A percentile compares a stretch with the other conserved stretches of the same genome.
Conservation (phyloP, 331 rosid genomes). For the Prunus yedoensis region DNA sequence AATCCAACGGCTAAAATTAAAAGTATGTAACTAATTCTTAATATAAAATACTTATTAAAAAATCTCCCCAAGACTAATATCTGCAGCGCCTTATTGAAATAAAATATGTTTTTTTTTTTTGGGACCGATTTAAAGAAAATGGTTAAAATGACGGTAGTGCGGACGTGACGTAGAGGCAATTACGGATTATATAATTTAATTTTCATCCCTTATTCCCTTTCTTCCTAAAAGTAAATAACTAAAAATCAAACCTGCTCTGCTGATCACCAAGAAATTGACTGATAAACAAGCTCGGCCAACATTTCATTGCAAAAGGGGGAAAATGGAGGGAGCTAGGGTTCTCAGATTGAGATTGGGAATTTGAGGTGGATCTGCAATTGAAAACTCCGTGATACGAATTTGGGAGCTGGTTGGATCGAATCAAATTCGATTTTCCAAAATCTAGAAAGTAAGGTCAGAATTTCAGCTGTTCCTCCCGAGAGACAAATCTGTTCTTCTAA, state of each 20-base stretch:
- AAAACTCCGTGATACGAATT: not conserved
- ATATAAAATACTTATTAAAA: no score
- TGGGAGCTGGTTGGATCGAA: not conserved
- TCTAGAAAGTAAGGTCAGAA: conserved; percentile 11
- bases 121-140: no score
- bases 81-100: no score
- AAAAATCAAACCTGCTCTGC: conserved; percentile 8
- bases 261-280: conserved; percentile 4
- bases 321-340: conserved; percentile 7
- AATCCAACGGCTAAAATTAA: no score
- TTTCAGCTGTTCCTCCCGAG: not conserved
- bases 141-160: not conserved
- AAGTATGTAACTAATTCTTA: no score
- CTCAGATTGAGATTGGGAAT: not conserved
- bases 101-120: no score
- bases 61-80: no score
- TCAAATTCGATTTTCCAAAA: not conserved
- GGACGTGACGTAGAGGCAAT: not conserved
- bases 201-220: not conserved
- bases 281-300: not conserved
- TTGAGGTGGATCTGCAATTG: conserved; percentile 1
- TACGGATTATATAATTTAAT: not conserved
- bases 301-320: not conserved
- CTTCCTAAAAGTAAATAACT: not conserved
- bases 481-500: not conserved